Conservation (phyloP, 2,329 filamentous ascomycete genomes). For the Rhynchosporium agropyri region DNA sequence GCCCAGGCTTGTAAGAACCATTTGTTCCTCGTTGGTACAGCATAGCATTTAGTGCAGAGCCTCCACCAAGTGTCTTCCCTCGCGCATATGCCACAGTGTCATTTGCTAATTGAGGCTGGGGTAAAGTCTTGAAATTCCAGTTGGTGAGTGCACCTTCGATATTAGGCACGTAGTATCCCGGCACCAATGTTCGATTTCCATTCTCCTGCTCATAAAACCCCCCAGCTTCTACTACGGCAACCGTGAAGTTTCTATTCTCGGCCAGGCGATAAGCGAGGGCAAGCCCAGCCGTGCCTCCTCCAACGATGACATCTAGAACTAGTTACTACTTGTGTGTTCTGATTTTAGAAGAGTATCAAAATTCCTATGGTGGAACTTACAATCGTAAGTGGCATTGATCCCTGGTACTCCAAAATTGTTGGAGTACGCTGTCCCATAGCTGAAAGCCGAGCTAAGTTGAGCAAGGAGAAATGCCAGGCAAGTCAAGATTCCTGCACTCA, state of each 20-base stretch:
- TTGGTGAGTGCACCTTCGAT: conserved; percentile 22
- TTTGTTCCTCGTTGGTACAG: conserved; percentile 45
- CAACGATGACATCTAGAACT: conserved; percentile 41
- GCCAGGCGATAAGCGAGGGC: conserved; percentile 47
- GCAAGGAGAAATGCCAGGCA: too few relatives aligned
- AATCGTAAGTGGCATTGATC: conserved; percentile 43
- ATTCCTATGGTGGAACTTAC: conserved; percentile 35
- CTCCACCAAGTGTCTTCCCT: conserved; percentile 43
- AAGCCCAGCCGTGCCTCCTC: conserved; percentile 52
- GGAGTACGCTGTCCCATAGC: too few relatives aligned
- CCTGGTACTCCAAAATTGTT: conserved; percentile 27
- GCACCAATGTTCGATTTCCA: conserved; percentile 25
- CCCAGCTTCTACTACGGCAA: conserved; percentile 49
- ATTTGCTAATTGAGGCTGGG: conserved; percentile 19
- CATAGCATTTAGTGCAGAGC: conserved; percentile 47
- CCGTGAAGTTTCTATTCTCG: conserved; percentile 36
- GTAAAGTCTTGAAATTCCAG: conserved; percentile 24
- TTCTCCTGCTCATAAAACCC: conserved; percentile 32
- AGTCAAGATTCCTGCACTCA: too few relatives aligned
- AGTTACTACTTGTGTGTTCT: not conserved
- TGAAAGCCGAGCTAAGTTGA: too few relatives aligned
- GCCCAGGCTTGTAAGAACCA: conserved; percentile 45
- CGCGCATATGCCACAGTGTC: conserved; percentile 24
- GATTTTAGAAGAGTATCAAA: too few relatives aligned
- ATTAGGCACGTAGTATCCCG: not conserved